Percentiles rank a stretch among this genome's conserved stretches.
These are phyloP conservation scores for Quercus phellos DNA, from an alignment of 331 rosid genomes.

Conservation along the genomic window DNA sequence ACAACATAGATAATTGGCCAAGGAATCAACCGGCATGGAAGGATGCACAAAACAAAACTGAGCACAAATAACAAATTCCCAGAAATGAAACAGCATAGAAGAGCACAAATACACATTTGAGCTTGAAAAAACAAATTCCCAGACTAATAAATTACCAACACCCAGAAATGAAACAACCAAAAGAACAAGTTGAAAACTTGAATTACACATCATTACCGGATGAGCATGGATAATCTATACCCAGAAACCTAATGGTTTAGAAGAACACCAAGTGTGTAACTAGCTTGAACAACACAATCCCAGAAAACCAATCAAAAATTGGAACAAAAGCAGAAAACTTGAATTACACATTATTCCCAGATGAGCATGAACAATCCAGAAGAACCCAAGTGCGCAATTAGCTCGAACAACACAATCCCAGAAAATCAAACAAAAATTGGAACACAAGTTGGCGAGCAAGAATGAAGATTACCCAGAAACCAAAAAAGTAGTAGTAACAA, in stretches of 20 bases:
- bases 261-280: background rate
- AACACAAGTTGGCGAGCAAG: background rate
- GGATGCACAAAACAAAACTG: slow-evolving; percentile 1
- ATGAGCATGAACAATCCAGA: background rate
- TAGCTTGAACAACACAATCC: background rate
- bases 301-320: background rate
- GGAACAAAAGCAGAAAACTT: background rate
- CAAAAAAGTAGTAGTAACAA: background rate
- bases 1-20: background rate
- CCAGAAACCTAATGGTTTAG: background rate
- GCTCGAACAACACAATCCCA: background rate
- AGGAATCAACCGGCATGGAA: slow-evolving; percentile 1
- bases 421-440: background rate
- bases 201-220: background rate
- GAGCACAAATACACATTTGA: background rate
- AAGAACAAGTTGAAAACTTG: background rate
- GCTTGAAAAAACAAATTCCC: background rate
- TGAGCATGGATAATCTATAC: no score
- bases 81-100: background rate
- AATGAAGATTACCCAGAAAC: slow-evolving; percentile 1
- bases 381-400: background rate
- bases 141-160: background rate
- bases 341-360: background rate
- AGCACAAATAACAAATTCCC: background rate
- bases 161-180: slow-evolving; percentile 16